Conservation (phyloP, 1,139 yeast genomes). For the Hemisphaericaspora lyxosophila region DNA sequence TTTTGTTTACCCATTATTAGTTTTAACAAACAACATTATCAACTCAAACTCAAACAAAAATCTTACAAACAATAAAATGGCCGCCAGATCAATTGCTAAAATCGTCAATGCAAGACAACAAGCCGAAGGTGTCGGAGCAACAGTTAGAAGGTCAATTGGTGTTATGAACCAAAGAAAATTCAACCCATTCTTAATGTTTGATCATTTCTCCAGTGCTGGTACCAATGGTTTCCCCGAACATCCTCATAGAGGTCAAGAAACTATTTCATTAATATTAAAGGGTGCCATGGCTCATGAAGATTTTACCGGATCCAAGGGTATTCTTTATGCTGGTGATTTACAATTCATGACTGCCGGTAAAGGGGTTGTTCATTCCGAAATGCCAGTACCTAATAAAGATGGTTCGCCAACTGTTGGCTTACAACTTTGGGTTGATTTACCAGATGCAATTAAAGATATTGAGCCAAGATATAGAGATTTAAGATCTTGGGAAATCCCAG, state of each 20-base stretch:
- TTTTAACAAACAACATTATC: conserved; percentile 5
- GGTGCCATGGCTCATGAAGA: conserved; percentile 91
- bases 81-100: conserved; percentile 54
- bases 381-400: conserved; percentile 68
- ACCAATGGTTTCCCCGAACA: conserved; percentile 89
- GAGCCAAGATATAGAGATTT: conserved; percentile 84
- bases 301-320: conserved; percentile 81
- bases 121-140: conserved; percentile 86
- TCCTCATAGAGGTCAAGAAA: conserved; percentile 91
- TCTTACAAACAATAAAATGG: conserved; percentile 3
- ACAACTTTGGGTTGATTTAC: conserved; percentile 92
- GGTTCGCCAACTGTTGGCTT: conserved; percentile 66
- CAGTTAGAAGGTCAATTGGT: conserved; percentile 81
- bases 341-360: conserved; percentile 96
- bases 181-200: conserved; percentile 82
- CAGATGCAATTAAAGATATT: conserved; percentile 62
- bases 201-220: conserved; percentile 58
- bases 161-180: conserved; percentile 64
- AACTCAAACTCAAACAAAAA: conserved; percentile 3
- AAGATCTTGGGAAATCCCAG: conserved; percentile 68
- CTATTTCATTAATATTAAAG: conserved; percentile 69
- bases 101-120: conserved; percentile 69
- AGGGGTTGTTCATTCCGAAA: conserved; percentile 84
- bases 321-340: conserved; percentile 78
- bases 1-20: conserved; percentile 10